Conservation (phyloP, 1,139 yeast species). For the Geotrichum europaeum region DNA sequence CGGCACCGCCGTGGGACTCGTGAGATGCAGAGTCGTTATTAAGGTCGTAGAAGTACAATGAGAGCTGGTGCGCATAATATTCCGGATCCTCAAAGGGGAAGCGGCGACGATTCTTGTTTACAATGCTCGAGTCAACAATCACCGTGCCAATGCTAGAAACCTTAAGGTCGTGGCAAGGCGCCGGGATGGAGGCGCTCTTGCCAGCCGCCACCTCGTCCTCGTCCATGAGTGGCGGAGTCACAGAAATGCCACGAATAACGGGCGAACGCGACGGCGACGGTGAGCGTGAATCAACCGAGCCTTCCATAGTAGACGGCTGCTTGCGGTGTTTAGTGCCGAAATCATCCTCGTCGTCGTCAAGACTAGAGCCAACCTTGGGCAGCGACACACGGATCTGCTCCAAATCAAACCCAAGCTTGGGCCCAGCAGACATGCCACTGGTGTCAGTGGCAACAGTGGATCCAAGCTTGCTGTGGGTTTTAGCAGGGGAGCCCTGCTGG, state of each 20-base stretch:
- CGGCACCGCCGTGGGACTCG: slow-evolving; percentile 33
- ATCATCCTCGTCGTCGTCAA: background rate
- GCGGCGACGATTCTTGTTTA: slow-evolving; percentile 5
- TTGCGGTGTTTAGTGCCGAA: slow-evolving; percentile 2
- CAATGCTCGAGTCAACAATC: slow-evolving; percentile 13
- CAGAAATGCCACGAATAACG: slow-evolving; percentile 10
- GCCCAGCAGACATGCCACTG: background rate
- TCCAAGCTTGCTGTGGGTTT: background rate
- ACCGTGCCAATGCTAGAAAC: slow-evolving; percentile 1
- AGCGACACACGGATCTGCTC: slow-evolving; percentile 10
- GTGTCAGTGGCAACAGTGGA: slow-evolving; percentile 2
- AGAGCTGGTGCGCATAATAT: slow-evolving; percentile 5
- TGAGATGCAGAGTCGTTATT: slow-evolving; percentile 10
- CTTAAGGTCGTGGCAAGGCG: background rate
- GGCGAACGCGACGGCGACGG: slow-evolving; percentile 16
- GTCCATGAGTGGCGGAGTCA: slow-evolving; percentile 13
- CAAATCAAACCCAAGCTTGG: slow-evolving; percentile 2
- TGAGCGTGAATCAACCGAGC: slow-evolving; percentile 11
- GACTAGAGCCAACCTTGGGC: background rate
- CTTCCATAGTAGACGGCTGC: slow-evolving; percentile 9
- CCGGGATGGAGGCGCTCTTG: background rate
- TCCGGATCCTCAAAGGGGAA: slow-evolving; percentile 1
- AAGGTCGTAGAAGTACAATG: slow-evolving; percentile 1
- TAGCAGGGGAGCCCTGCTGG: background rate
- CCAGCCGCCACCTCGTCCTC: background rate